These are phyloP conservation scores for Didymosphaeria variabile DNA, from an alignment of 2,329 filamentous ascomycete genomes.

Conservation along the genomic window DNA sequence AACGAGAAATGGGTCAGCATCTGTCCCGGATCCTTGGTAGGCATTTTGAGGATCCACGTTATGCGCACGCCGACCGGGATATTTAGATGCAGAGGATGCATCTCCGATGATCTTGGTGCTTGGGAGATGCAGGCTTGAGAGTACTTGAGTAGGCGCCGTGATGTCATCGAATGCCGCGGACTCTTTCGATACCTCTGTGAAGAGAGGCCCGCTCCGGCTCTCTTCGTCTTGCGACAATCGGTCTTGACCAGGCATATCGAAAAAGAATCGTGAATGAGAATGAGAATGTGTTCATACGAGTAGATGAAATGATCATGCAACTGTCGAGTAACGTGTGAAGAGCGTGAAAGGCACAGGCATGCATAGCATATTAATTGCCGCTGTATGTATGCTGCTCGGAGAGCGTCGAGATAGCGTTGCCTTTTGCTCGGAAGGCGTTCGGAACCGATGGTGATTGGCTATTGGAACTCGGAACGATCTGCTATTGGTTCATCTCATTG, in stretches of 20 bases:
- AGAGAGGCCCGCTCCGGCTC: neutral
- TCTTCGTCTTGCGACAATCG: neutral
- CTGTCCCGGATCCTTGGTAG: conserved; percentile 61
- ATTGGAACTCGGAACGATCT: neutral
- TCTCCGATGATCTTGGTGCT: neutral
- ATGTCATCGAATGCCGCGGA: neutral
- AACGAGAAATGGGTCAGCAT: conserved; percentile 72
- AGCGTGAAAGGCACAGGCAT: too few relatives aligned
- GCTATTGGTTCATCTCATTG: neutral
- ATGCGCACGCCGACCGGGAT: neutral
- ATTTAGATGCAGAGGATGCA: neutral
- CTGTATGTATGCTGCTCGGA: neutral
- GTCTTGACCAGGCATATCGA: neutral
- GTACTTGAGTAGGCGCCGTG: neutral
- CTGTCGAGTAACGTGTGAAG: neutral
- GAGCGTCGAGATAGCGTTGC: too few relatives aligned
- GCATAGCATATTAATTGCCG: neutral
- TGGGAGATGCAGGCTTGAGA: neutral
- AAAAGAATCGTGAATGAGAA: neutral
- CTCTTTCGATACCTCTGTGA: neutral
- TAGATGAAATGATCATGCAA: neutral
- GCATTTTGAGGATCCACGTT: neutral
- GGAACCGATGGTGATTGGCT: neutral
- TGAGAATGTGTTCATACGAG: neutral
- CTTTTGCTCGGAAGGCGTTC: neutral